A percentile compares a stretch with the other conserved stretches of the same genome.
Evolutionary conservation across 495 filamentous ascomycete species (phyloP).

Genomic region (Pseudomonodictys pantanalensis): DNA sequence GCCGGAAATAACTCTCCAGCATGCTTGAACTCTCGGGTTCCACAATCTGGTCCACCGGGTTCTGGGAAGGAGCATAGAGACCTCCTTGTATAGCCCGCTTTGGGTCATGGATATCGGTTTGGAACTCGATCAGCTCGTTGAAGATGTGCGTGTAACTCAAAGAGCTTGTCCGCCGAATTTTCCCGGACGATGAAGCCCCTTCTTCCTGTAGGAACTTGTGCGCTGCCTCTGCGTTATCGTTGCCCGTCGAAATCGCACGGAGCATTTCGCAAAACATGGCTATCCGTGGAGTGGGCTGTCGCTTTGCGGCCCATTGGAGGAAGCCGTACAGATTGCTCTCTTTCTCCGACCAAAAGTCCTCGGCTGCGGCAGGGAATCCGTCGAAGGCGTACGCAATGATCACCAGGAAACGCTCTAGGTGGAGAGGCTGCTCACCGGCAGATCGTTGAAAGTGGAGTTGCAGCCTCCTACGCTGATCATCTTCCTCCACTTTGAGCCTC

Average conservation of each 20-base stretch:
- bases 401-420: constrained; percentile 86
- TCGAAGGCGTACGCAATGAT: constrained; percentile 92
- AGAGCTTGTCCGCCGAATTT: constrained; percentile 72
- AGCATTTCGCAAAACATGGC: constrained; percentile 96
- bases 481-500: constrained; percentile 80
- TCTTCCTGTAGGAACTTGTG: constrained; percentile 91
- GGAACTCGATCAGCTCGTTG: constrained; percentile 76
- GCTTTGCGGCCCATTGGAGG: constrained; percentile 87
- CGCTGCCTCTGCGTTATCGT: constrained; percentile 72
- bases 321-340: constrained; percentile 92
- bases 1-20: constrained; percentile 85
- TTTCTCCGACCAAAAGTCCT: constrained; percentile 82
- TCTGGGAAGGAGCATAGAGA: constrained; percentile 54
- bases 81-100: constrained; percentile 52
- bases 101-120: constrained; percentile 63
- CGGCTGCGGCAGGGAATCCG: constrained; percentile 72
- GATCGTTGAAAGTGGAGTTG: constrained; percentile 48
- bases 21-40: constrained; percentile 87
- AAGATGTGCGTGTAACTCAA: constrained; percentile 93
- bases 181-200: constrained; percentile 64
- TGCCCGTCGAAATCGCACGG: constrained; percentile 74
- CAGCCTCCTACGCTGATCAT: constrained; percentile 73
- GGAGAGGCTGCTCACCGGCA: constrained; percentile 66
- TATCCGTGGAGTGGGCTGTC: constrained; percentile 87
- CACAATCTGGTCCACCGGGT: constrained; percentile 63